These are phyloP conservation scores for Ganoderma lingzhi DNA, from an alignment of 1,284 basidiomycete species.

Conservation along the genomic window DNA sequence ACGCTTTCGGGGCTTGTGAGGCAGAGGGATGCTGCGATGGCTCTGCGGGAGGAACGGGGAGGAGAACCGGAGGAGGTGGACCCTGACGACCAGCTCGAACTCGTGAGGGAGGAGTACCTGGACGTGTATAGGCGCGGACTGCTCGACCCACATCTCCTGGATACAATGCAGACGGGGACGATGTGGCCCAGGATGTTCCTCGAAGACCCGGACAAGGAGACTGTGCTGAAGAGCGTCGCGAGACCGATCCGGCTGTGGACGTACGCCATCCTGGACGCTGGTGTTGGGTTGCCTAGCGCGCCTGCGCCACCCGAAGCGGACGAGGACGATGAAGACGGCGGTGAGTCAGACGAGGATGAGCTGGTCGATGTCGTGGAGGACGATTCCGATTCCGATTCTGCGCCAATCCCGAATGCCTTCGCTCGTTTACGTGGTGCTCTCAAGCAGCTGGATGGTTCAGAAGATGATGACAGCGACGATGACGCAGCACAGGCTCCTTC, in stretches of 20 bases:
- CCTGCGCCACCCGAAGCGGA: constrained; percentile 32
- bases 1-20: constrained; percentile 54
- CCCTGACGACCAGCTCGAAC: constrained; percentile 42
- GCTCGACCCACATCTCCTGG: constrained; percentile 64
- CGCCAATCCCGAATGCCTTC: constrained; percentile 62
- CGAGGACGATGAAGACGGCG: constrained; percentile 44
- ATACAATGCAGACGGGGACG: constrained; percentile 66
- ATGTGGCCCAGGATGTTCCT: constrained; percentile 78
- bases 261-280: constrained; percentile 74
- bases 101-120: constrained; percentile 58
- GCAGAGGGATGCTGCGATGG: not conserved
- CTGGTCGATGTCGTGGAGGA: constrained; percentile 66
- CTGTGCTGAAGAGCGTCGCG: constrained; percentile 65
- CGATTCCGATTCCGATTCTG: constrained; percentile 57
- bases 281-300: constrained; percentile 60
- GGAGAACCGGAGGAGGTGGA: constrained; percentile 35
- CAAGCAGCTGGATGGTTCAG: constrained; percentile 57
- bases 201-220: constrained; percentile 78
- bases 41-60: not conserved
- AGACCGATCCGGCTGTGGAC: constrained; percentile 70
- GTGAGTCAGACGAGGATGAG: constrained; percentile 59
- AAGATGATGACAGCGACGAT: constrained; percentile 30
- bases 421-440: constrained; percentile 76
- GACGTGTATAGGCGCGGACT: constrained; percentile 68
- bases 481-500: constrained; percentile 1